Evolutionary conservation across 129 eudicot genomes (phyloP).

Genomic region (Tagetes patula): DNA sequence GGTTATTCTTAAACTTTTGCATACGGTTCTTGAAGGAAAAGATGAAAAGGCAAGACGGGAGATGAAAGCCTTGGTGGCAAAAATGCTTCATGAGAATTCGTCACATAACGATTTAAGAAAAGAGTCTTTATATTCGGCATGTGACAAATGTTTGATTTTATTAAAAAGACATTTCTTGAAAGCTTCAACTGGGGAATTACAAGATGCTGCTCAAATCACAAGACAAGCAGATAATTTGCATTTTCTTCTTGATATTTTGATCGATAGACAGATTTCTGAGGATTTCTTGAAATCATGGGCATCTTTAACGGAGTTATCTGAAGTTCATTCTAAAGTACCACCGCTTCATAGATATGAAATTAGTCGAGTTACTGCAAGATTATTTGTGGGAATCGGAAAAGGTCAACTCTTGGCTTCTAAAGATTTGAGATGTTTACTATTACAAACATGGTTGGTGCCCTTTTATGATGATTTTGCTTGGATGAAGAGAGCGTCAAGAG

Average conservation of each 20-base stretch:
- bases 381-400: constrained; percentile 89
- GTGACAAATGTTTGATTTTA: constrained; percentile 60
- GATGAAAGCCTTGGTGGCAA: constrained; percentile 74
- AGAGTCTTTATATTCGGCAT: constrained; percentile 76
- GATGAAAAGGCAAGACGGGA: constrained; percentile 95
- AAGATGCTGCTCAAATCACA: constrained; percentile 66
- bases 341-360: constrained; percentile 75
- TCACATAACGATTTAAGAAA: constrained; percentile 65
- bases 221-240: constrained; percentile 86
- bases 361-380: constrained; percentile 79
- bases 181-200: constrained; percentile 54
- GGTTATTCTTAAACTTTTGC: constrained; percentile 74
- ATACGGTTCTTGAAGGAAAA: constrained; percentile 80
- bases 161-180: constrained; percentile 54
- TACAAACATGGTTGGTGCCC: constrained; percentile 94
- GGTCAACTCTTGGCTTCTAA: constrained; percentile 87
- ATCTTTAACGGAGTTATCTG: constrained; percentile 57
- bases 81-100: constrained; percentile 84
- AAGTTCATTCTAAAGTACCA: constrained; percentile 75
- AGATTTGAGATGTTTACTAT: constrained; percentile 69
- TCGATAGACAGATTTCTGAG: constrained; percentile 83
- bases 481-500: constrained; percentile 89
- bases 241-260: constrained; percentile 83
- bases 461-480: constrained; percentile 93
- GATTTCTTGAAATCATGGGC: constrained; percentile 82